Evolutionary conservation across 805 yeast genomes (phyloP).

Genomic region (Candida sonorensis): DNA sequence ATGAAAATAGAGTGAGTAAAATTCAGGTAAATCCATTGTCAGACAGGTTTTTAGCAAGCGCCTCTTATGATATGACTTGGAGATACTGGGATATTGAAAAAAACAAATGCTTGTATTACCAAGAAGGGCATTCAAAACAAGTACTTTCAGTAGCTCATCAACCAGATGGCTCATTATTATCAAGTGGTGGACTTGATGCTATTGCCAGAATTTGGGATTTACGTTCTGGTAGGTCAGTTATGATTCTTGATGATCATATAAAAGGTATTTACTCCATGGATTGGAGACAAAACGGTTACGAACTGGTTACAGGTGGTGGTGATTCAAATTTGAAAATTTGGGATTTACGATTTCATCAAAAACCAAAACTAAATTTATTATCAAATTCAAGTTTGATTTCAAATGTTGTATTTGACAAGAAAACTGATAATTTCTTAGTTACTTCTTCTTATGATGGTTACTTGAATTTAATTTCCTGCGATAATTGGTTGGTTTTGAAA

Average conservation of each 20-base stretch:
- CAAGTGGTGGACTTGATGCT: conserved; percentile 76
- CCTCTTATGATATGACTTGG: conserved; percentile 87
- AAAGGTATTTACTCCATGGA: conserved; percentile 63
- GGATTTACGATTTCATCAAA: conserved; percentile 58
- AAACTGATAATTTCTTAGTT: conserved; percentile 37
- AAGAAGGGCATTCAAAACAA: conserved; percentile 82
- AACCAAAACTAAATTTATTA: conserved; percentile 41
- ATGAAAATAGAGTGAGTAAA: conserved; percentile 50
- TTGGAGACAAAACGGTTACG: conserved; percentile 73
- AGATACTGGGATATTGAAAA: conserved; percentile 70
- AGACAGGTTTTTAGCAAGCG: conserved; percentile 43
- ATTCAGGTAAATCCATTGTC: conserved; percentile 63
- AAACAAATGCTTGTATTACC: conserved; percentile 47
- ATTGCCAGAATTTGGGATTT: conserved; percentile 78
- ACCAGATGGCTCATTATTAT: conserved; percentile 68
- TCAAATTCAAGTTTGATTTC: conserved; percentile 74
- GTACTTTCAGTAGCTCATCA: conserved; percentile 59
- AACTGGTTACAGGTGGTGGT: conserved; percentile 76
- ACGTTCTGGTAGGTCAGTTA: conserved; percentile 62
- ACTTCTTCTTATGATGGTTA: conserved; percentile 69
- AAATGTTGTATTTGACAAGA: conserved; percentile 49
- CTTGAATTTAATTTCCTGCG: conserved; percentile 58
- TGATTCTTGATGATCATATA: conserved; percentile 57
- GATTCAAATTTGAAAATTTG: conserved; percentile 77
- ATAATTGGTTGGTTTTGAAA: conserved; percentile 57